phyloP scores from a whole-genome alignment of 257 asterid genomes.

The Solanum peruvianum region DNA sequence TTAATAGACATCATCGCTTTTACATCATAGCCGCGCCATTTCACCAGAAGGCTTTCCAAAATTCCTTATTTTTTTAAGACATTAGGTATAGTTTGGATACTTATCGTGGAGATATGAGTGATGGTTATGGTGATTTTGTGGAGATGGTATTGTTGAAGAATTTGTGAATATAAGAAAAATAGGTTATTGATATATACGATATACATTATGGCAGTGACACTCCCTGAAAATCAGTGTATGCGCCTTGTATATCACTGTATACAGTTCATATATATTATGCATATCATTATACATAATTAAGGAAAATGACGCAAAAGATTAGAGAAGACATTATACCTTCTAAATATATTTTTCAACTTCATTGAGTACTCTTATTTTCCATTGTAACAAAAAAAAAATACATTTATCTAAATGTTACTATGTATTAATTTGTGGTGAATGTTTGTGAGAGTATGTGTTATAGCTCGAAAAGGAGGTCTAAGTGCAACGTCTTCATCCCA shows the following conservation, averaged over 20 bases:
- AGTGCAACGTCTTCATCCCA: slow-evolving; percentile 51
- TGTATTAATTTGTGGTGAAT: background rate
- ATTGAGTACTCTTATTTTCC: background rate
- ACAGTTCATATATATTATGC: background rate
- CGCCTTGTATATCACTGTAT: background rate
- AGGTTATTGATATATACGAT: background rate
- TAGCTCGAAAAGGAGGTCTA: slow-evolving; percentile 45
- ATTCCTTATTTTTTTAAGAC: background rate
- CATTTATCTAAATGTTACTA: background rate
- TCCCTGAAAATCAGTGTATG: background rate
- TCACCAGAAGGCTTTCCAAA: background rate
- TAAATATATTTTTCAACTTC: background rate
- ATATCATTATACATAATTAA: background rate
- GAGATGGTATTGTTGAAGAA: background rate
- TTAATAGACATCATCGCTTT: background rate
- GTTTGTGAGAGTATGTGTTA: slow-evolving; percentile 31
- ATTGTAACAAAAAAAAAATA: background rate
- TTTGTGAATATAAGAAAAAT: background rate
- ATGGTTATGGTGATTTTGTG: background rate
- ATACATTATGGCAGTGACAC: background rate
- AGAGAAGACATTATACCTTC: background rate
- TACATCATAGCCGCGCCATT: background rate
- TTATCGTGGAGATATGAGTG: background rate
- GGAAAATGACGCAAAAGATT: background rate
- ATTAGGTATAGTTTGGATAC: background rate